Conservation (phyloP, 371 early-diverging fungal genomes). For the Mucor sp. region DNA sequence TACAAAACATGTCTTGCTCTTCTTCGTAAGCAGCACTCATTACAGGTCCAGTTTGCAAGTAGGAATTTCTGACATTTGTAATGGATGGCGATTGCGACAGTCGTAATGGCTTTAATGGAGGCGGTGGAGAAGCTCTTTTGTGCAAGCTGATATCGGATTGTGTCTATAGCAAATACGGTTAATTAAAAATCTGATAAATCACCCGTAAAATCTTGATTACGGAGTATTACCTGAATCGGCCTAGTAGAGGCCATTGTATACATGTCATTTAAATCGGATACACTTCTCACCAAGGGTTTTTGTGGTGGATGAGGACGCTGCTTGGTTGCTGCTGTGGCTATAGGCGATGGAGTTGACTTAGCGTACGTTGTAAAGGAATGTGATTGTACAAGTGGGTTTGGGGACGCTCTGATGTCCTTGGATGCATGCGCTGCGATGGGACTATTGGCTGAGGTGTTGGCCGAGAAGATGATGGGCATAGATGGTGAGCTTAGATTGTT, state of each 20-base stretch:
- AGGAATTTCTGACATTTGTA: not conserved
- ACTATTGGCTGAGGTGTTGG: not conserved
- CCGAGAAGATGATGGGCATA: conserved; percentile 18
- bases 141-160: conserved; percentile 8
- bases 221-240: conserved; percentile 15
- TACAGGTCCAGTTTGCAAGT: not conserved
- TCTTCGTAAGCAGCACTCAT: not conserved
- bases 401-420: not conserved
- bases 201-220: not conserved
- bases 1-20: not conserved
- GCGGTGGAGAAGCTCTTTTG: not conserved
- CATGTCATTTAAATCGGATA: conserved; percentile 10
- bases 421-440: not conserved
- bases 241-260: not conserved
- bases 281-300: conserved; percentile 5
- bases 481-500: conserved; percentile 21
- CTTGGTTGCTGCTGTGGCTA: not conserved
- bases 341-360: not conserved
- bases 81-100: not conserved
- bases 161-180: not conserved
- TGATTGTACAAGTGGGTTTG: conserved; percentile 11
- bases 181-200: not conserved
- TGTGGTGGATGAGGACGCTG: not conserved
- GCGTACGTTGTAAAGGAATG: conserved; percentile 11
- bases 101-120: not conserved